These are phyloP conservation scores for Stipa capillata DNA, from an alignment of 176 grass and related monocot species.

Conservation along the genomic window DNA sequence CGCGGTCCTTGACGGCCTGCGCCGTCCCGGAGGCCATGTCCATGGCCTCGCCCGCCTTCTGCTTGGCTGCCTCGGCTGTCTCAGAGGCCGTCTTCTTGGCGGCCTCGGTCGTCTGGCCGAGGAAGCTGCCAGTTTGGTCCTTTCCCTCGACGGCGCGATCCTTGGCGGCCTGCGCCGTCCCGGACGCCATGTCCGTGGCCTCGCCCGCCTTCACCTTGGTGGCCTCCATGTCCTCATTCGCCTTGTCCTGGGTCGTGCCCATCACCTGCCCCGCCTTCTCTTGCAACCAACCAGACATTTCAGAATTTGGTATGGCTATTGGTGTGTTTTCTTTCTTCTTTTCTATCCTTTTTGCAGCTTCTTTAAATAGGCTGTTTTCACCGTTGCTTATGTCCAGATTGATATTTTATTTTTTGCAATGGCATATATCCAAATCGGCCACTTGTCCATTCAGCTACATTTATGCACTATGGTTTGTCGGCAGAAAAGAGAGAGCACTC, in stretches of 20 bases:
- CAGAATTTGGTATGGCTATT: neutral
- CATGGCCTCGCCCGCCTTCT: constrained; percentile 19
- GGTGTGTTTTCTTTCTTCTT: neutral
- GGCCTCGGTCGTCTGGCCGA: neutral
- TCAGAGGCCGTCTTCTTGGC: constrained; percentile 16
- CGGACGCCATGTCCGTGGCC: neutral
- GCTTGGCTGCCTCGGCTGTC: constrained; percentile 36
- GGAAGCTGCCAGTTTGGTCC: neutral
- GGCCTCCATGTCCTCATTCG: constrained; percentile 2
- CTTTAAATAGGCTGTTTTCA: neutral
- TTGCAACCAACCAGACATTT: neutral
- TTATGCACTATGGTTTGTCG: neutral
- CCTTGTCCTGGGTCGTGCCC: constrained; percentile 8
- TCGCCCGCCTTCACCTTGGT: neutral
- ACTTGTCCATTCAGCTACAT: neutral
- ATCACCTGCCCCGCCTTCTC: constrained; percentile 13
- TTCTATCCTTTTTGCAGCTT: neutral
- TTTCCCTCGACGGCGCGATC: neutral
- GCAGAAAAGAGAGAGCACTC: too few species aligned
- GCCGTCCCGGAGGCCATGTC: constrained; percentile 11
- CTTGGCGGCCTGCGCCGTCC: constrained; percentile 6
- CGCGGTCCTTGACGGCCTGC: constrained; percentile 4
- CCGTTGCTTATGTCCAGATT: neutral
- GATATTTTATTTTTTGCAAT: neutral
- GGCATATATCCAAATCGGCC: neutral